A percentile compares a stretch with the other conserved stretches of the same genome.
phyloP scores from a whole-genome alignment of 305 asterid genomes.

The Solanum chacoense region DNA sequence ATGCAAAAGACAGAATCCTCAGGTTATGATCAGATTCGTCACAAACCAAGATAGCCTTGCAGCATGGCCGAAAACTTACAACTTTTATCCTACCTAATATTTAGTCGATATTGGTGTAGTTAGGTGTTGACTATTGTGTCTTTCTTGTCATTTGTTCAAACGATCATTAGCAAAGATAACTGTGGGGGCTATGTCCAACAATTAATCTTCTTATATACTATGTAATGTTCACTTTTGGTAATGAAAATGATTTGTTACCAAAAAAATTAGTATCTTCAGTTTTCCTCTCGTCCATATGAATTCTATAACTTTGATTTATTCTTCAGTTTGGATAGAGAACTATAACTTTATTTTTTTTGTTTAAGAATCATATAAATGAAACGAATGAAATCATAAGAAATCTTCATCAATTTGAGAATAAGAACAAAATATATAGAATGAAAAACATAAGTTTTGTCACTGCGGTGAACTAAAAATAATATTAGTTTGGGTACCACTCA shows the following conservation, averaged over 20 bases:
- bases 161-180: not conserved
- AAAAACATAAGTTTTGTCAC: not conserved
- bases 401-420: not conserved
- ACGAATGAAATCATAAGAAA: not conserved
- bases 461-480: not conserved
- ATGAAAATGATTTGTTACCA: not conserved
- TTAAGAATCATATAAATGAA: not conserved
- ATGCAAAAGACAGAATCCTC: not conserved
- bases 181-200: not conserved
- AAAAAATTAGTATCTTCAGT: not conserved
- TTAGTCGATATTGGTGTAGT: not conserved
- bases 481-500: not conserved
- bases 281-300: not conserved
- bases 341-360: not conserved
- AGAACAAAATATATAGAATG: too few relatives aligned
- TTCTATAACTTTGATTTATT: not conserved
- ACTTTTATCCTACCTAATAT: not conserved
- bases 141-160: not conserved
- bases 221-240: not conserved
- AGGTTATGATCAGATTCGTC: not conserved
- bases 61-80: not conserved
- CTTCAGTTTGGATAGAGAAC: not conserved
- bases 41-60: not conserved
- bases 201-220: not conserved
- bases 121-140: not conserved